These are phyloP conservation scores for Funneliformis geosporum DNA, from an alignment of 192 early-diverging fungal species.

Conservation along the genomic window DNA sequence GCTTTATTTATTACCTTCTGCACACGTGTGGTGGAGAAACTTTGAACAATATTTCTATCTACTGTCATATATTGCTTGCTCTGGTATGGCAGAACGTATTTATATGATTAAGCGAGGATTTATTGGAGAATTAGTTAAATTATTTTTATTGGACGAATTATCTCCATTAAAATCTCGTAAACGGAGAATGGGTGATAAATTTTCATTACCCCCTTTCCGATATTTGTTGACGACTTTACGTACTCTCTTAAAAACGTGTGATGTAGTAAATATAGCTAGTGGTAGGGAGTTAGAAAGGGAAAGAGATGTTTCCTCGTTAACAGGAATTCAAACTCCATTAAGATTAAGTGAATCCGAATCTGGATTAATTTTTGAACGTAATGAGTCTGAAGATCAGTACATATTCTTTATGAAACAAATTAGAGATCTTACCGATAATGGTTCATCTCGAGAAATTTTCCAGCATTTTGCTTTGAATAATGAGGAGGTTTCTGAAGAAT, in stretches of 20 bases:
- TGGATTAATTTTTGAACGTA: conserved; percentile 17
- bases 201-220: conserved; percentile 46
- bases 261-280: conserved; percentile 22
- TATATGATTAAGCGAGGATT: conserved; percentile 42
- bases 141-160: conserved; percentile 45
- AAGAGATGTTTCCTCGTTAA: background rate
- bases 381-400: conserved; percentile 10
- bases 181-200: conserved; percentile 53
- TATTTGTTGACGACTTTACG: conserved; percentile 40
- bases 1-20: conserved; percentile 38
- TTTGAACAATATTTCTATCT: conserved; percentile 51
- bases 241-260: conserved; percentile 38
- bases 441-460: conserved; percentile 13
- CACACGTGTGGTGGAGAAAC: conserved; percentile 44
- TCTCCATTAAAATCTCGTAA: conserved; percentile 36
- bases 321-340: conserved; percentile 5
- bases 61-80: conserved; percentile 42
- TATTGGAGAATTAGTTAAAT: conserved; percentile 38
- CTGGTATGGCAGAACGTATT: conserved; percentile 38
- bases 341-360: conserved; percentile 9
- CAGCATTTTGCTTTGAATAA: conserved; percentile 22
- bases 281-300: conserved; percentile 12
- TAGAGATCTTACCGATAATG: conserved; percentile 4
- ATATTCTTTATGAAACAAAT: conserved; percentile 31
- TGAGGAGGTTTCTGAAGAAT: conserved; percentile 6